Percentiles rank a stretch among this genome's conserved stretches.
Conservation (phyloP, 1,284 basidiomycete species). For the Leccinum fallax region DNA sequence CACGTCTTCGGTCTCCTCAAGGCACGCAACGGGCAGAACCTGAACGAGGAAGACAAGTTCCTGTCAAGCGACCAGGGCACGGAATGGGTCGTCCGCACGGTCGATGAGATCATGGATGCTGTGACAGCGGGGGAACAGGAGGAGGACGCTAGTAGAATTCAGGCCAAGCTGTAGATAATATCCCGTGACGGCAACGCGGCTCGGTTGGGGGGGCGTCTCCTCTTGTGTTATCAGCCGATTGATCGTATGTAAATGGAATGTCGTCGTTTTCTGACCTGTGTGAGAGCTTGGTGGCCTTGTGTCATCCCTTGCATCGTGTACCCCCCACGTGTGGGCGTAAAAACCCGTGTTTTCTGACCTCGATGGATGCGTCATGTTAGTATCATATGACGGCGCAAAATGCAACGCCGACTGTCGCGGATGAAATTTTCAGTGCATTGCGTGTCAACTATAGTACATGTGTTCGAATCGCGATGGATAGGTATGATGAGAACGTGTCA, state of each 20-base stretch:
- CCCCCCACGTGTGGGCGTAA: conserved; percentile 36
- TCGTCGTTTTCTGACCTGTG: conserved; percentile 21
- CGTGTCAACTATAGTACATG: conserved; percentile 37
- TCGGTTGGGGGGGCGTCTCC: conserved; percentile 11
- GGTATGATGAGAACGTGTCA: conserved; percentile 35
- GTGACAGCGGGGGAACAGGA: conserved; percentile 51
- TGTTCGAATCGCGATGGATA: conserved; percentile 32
- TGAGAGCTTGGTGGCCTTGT: conserved; percentile 16
- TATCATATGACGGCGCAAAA: conserved; percentile 28
- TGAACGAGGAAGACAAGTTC: conserved; percentile 81
- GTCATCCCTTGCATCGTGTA: conserved; percentile 32
- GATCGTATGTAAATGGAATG: conserved; percentile 29
- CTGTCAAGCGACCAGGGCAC: conserved; percentile 89
- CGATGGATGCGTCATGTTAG: conserved; percentile 16
- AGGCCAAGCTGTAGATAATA: conserved; percentile 61
- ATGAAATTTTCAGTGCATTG: conserved; percentile 30
- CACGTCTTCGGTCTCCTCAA: conserved; percentile 95
- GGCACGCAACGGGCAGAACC: conserved; percentile 61
- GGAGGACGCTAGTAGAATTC: conserved; percentile 38
- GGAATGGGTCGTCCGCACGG: conserved; percentile 87
- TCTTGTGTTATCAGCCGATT: conserved; percentile 36
- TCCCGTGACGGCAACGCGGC: conserved; percentile 10
- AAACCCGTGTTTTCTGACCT: conserved; percentile 34
- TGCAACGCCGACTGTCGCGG: conserved; percentile 23
- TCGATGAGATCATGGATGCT: conserved; percentile 80